phyloP scores from a whole-genome alignment of 2,329 filamentous ascomycete genomes.

The Fusarium lateritium region DNA sequence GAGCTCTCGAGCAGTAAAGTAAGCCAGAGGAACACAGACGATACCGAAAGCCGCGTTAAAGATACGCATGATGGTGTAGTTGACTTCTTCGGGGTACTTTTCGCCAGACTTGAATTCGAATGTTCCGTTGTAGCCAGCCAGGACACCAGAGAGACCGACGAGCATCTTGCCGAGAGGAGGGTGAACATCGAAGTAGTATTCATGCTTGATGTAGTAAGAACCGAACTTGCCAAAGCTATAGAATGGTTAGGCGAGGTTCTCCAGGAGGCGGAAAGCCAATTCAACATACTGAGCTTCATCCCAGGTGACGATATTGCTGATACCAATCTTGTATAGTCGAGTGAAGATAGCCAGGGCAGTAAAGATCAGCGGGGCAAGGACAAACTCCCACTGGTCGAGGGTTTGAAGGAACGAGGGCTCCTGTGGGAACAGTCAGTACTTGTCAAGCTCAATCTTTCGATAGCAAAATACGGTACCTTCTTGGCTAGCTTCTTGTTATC shows the following conservation, averaged over 20 bases:
- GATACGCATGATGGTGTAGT: conserved; percentile 98
- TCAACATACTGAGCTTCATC: conserved; percentile 74
- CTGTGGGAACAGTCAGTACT: conserved; percentile 52
- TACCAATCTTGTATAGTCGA: conserved; percentile 77
- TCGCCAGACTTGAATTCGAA: conserved; percentile 99
- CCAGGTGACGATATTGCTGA: conserved; percentile 77
- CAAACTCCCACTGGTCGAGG: conserved; percentile 74
- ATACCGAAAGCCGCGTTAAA: conserved; percentile 98
- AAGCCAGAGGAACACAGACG: conserved; percentile 91
- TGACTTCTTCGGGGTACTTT: conserved; percentile 90
- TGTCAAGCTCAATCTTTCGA: neutral
- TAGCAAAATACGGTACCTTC: conserved; percentile 62
- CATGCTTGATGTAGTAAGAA: conserved; percentile 98
- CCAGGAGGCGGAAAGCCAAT: neutral
- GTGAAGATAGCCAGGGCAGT: conserved; percentile 75
- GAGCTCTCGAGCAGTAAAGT: conserved; percentile 93
- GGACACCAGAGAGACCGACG: conserved; percentile 93
- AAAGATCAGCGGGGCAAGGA: conserved; percentile 74
- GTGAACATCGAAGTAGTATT: conserved; percentile 96
- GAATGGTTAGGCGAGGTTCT: conserved; percentile 41
- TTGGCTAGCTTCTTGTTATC: conserved; percentile 72
- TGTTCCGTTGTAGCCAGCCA: conserved; percentile 98
- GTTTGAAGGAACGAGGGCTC: conserved; percentile 72
- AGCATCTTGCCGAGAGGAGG: conserved; percentile 99
- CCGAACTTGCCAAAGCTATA: conserved; percentile 94